Base-by-base conservation (phyloP, 768 basidiomycete genomes). In the Exsudoporus frostii region DNA sequence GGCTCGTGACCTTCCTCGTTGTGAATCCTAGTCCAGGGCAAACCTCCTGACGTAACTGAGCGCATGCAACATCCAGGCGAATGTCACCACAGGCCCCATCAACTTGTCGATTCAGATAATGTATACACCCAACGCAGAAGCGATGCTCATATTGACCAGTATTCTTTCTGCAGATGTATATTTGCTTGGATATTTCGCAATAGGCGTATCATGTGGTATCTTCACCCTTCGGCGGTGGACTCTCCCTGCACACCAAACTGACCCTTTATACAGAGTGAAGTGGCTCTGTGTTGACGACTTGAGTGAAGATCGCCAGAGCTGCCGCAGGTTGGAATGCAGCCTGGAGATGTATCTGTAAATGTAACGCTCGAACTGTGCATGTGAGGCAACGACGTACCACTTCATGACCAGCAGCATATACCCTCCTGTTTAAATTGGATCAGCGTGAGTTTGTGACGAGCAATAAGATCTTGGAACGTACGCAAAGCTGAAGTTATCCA, bases 61-160 rank as follows among this genome's bases (percentile, higher is more conserved):
- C 36, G 5, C 15, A 25, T 7, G 24, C 10, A 7, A 10, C 33
- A 25, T 54, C 15, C 56, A 96, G 93, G 91, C 94, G 0, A 98
- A 98, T 66, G 72, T 96, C 1, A 67, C 80, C 30, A 99, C 96
- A 0, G 96, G 96, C 0, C 58, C 90, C 14, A 75, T 95, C 56
- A 99, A 98, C 65, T 59, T 98, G 33, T 75, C 80, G 1, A 76
- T 95, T 54, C 70, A 72, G 57, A 98, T 93, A 9, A 93, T 98
- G n/a, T n/a, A n/a, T n/a, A n/a, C n/a, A n/a, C n/a, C n/a, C 84
- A 90, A 94, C 62, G 76, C 53, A 33, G 60, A 71, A 33, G 85
- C 91, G 7, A 76, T 95, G 76, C 50, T 72, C 6, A 78, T 94
- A 36, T 68, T 98, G 10, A 71, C 5, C 63, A 62, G 6, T 98